A percentile compares a stretch with the other conserved stretches of the same genome.
phyloP scores from a whole-genome alignment of 305 asterid species.

The Ilex paraguariensis region DNA sequence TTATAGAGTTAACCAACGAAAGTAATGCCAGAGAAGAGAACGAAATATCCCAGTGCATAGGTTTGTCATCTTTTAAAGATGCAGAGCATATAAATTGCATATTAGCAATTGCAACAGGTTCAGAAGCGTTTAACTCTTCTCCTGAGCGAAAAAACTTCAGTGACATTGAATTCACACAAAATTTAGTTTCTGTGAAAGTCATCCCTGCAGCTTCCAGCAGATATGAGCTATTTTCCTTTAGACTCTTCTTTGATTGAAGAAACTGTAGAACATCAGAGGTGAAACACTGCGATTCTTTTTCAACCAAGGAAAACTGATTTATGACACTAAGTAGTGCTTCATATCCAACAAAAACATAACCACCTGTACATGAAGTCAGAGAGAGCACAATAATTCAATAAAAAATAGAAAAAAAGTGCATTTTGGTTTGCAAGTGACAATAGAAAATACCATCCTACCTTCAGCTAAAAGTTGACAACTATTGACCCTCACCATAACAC shows the following conservation, averaged over 20 bases:
- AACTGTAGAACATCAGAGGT: slow-evolving; percentile 50
- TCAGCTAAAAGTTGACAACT: slow-evolving; percentile 58
- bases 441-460: slow-evolving; percentile 35
- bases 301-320: slow-evolving; percentile 64
- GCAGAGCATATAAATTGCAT: slow-evolving; percentile 54
- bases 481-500: slow-evolving; percentile 59
- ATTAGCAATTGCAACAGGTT: slow-evolving; percentile 64
- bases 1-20: slow-evolving; percentile 67
- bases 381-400: slow-evolving; percentile 13
- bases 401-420: slow-evolving; percentile 10
- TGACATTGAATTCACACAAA: slow-evolving; percentile 53
- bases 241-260: slow-evolving; percentile 42
- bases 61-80: slow-evolving; percentile 46
- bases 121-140: slow-evolving; percentile 49
- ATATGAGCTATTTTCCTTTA: slow-evolving; percentile 29
- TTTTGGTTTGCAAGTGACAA: slow-evolving; percentile 6
- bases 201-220: slow-evolving; percentile 35
- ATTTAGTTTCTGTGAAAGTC: slow-evolving; percentile 45
- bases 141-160: slow-evolving; percentile 43
- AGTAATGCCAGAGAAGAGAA: slow-evolving; percentile 57
- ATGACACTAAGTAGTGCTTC: slow-evolving; percentile 56
- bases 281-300: slow-evolving; percentile 42
- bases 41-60: slow-evolving; percentile 41
- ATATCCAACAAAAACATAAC: slow-evolving; percentile 39
- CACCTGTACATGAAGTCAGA: slow-evolving; percentile 44